Evolutionary conservation across 768 basidiomycete genomes (phyloP), one percentile per base, ranked within the genome.

Genomic region (Crassisporium funariophilum): DNA sequence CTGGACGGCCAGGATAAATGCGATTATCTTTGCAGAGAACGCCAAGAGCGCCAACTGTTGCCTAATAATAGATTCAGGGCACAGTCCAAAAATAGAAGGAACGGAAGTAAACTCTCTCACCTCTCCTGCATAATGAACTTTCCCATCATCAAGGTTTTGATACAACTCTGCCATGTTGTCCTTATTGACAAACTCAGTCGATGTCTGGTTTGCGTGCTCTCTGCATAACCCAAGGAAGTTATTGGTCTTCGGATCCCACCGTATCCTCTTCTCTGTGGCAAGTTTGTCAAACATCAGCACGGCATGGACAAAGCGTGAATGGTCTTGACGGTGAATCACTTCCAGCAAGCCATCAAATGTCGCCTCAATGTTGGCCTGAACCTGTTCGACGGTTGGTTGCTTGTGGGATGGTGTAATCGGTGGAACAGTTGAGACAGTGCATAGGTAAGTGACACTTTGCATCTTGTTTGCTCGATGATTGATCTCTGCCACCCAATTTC

Each of bases 211-310:
- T 3, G 38, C 61, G 37, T 66, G 66, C 46, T 61, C 45, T 7
- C 61, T 46, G 36, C 66, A 70, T 0, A 65, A 22, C 1, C 67
- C 65, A 1, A 65, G 29, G 23, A 68, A 59, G 1, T 43, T 15
- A 24, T 68, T 64, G 0, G 64, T 58, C 15, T 43, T 49, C 2
- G 25, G 29, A 46, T 67, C 58, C 56, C 53, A 68, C 0, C 62
- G 40, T 10, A 62, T 44, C 19, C 62, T 44, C 24, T 60, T 59
- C 36, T 70, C 60, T 0, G 44, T 47, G 0, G 59, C 58, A 13
- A 70, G 4, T 49, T 70, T 61, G 46, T 70, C 64, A 22, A 64
- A 55, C 60, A 64, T 64, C 36, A 63, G 3, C 7, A 67, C 48
- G 5, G 35, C 27, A 36, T 67, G 64, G 2, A 53, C 19, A 2